Percentiles rank a stretch among this genome's conserved stretches.
These are phyloP conservation scores for Oemleria cerasiformis DNA, from an alignment of 306 rosid species.

Conservation along the genomic window DNA sequence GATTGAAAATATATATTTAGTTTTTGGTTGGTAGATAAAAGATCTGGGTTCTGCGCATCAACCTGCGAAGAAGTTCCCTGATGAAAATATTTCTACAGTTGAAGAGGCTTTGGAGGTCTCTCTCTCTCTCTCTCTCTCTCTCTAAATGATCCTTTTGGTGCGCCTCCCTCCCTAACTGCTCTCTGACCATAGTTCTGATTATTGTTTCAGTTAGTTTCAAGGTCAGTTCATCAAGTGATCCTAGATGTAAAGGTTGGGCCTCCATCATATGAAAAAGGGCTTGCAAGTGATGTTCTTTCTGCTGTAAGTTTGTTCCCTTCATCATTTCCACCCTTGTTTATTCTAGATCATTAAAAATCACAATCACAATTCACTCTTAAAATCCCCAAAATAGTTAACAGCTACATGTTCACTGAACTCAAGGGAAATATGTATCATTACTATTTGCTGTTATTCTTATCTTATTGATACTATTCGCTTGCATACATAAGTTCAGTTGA, in stretches of 20 bases:
- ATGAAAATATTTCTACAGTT: conserved; percentile 56
- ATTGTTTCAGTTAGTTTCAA: conserved; percentile 51
- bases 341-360: conserved; percentile 4
- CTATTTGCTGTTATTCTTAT: not conserved
- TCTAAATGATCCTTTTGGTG: not conserved
- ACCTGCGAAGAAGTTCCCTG: conserved; percentile 36
- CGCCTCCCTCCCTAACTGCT: not conserved
- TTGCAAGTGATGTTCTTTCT: conserved; percentile 70
- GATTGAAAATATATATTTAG: conserved; percentile 33
- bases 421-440: not conserved
- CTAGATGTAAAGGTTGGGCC: conserved; percentile 88
- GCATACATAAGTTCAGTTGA: not conserved
- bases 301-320: conserved; percentile 53
- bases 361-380: not conserved
- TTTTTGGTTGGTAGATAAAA: conserved; percentile 60
- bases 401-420: not conserved
- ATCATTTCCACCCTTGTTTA: conserved; percentile 17
- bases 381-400: not conserved
- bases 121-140: not conserved
- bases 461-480: not conserved
- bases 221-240: conserved; percentile 65
- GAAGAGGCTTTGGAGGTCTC: conserved; percentile 78
- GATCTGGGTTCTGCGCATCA: conserved; percentile 43
- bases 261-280: conserved; percentile 77
- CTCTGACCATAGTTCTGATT: conserved; percentile 20